Conservation (phyloP, 2,329 filamentous ascomycete genomes). For the Malbranchea zuffiana region DNA sequence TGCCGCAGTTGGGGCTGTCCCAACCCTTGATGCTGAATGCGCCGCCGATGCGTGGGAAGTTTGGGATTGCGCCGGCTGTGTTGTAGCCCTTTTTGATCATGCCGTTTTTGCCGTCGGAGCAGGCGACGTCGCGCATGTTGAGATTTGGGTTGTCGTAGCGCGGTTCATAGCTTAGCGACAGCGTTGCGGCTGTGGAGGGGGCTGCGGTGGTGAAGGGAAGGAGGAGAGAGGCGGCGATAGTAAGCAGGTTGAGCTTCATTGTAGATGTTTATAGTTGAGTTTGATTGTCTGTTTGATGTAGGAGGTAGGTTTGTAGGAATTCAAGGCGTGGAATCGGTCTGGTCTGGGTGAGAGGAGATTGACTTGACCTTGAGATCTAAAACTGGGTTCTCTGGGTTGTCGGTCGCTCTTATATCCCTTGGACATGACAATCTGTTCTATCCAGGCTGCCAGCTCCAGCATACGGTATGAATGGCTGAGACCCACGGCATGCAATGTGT, state of each 20-base stretch:
- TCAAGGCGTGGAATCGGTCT: too few species aligned
- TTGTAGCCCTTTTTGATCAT: conserved; percentile 24
- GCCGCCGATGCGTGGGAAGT: conserved; percentile 42
- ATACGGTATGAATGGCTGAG: too few species aligned
- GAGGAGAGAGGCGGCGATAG: conserved; percentile 14
- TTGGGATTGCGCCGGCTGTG: conserved; percentile 36
- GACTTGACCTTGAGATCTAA: too few species aligned
- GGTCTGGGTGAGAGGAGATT: too few species aligned
- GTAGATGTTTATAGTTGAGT: neutral
- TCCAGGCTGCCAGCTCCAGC: too few species aligned
- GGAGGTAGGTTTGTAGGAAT: neutral
- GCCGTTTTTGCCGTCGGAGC: conserved; percentile 29
- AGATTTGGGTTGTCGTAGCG: conserved; percentile 55
- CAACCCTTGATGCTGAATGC: conserved; percentile 39
- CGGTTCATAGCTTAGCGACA: conserved; percentile 57
- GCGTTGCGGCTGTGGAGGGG: conserved; percentile 15
- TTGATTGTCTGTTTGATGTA: neutral
- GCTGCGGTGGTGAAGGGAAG: conserved; percentile 18
- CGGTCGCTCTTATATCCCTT: too few species aligned
- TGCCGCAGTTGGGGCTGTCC: conserved; percentile 41
- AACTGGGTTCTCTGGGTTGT: too few species aligned
- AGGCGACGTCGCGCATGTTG: conserved; percentile 43
- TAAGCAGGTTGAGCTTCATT: conserved; percentile 18
- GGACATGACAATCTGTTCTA: too few species aligned
- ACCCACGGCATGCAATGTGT: too few species aligned